These are phyloP conservation scores for Tripterygium wilfordii DNA, from an alignment of 177 flowering plant genomes.

Conservation along the genomic window DNA sequence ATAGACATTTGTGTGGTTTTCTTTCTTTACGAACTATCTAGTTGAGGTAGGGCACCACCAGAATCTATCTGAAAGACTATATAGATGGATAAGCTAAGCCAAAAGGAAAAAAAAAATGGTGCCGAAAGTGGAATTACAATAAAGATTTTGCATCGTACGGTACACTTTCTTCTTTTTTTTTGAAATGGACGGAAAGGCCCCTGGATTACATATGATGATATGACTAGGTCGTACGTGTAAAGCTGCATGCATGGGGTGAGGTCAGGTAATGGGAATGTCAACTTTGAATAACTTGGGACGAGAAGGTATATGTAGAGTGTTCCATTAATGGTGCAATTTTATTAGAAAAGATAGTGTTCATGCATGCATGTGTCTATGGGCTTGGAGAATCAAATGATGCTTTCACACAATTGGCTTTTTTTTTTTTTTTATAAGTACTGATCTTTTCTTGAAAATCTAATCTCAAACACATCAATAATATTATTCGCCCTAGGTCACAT, in stretches of 20 bases:
- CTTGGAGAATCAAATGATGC: too few species aligned
- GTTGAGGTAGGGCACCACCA: not conserved
- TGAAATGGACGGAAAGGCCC: slow-evolving; percentile 6
- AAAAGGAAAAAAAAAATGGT: too few species aligned
- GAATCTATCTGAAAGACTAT: slow-evolving; percentile 14
- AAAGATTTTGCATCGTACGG: slow-evolving; percentile 5
- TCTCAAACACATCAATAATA: too few species aligned
- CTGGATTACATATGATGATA: not conserved
- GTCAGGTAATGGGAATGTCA: slow-evolving; percentile 14
- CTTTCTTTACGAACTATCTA: not conserved
- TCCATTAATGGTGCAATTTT: too few species aligned
- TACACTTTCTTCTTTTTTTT: not conserved
- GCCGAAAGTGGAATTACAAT: slow-evolving; percentile 11
- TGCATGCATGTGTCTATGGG: too few species aligned
- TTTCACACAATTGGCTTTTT: too few species aligned
- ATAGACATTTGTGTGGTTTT: slow-evolving; percentile 8
- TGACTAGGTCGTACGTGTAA: not conserved
- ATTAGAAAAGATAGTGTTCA: too few species aligned
- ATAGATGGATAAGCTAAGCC: slow-evolving; percentile 13
- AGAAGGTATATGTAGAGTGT: not conserved
- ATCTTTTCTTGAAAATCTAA: too few species aligned
- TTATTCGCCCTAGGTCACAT: too few species aligned
- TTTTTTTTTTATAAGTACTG: too few species aligned
- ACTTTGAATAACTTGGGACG: slow-evolving; percentile 5
- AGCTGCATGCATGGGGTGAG: not conserved